These are phyloP conservation scores for Kluyveromyces aestuarii DNA, from an alignment of 805 yeast genomes.

Conservation along the genomic window DNA sequence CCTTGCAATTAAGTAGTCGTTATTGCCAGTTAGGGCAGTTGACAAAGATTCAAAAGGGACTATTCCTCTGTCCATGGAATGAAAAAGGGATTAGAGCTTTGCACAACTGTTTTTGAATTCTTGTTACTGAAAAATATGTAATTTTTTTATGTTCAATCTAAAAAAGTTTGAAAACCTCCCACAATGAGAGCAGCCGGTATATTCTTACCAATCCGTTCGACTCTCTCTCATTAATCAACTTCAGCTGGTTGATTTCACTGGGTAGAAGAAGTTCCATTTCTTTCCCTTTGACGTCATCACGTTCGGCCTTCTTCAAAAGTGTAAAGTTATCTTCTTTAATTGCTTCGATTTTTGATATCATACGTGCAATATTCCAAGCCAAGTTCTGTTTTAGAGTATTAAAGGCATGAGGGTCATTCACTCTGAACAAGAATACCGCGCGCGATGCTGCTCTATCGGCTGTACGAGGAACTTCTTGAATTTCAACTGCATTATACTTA, in stretches of 20 bases:
- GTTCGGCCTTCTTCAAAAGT: slow-evolving; percentile 66
- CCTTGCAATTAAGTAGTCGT: slow-evolving; percentile 40
- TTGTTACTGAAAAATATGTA: background rate
- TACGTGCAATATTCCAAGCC: slow-evolving; percentile 36
- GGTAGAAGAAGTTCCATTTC: slow-evolving; percentile 68
- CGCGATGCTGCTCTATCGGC: slow-evolving; percentile 87
- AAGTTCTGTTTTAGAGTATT: slow-evolving; percentile 39
- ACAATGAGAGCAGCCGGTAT: slow-evolving; percentile 45
- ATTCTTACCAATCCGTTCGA: slow-evolving; percentile 44
- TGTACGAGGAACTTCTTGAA: slow-evolving; percentile 90
- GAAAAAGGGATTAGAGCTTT: slow-evolving; percentile 23
- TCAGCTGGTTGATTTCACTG: slow-evolving; percentile 65
- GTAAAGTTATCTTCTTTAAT: slow-evolving; percentile 54
- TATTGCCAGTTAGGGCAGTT: slow-evolving; percentile 40
- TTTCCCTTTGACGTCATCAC: slow-evolving; percentile 84
- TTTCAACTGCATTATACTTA: slow-evolving; percentile 63
- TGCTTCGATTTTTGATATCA: slow-evolving; percentile 44
- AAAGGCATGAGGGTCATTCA: slow-evolving; percentile 45
- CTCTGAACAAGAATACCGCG: slow-evolving; percentile 75
- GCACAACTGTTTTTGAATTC: slow-evolving; percentile 21
- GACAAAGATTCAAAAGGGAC: slow-evolving; percentile 56
- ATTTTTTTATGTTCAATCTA: slow-evolving; percentile 1
- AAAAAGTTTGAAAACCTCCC: slow-evolving; percentile 43
- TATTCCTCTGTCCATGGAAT: slow-evolving; percentile 53
- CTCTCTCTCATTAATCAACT: slow-evolving; percentile 50